Base-by-base conservation (phyloP, 331 rosid genomes). In the Rosa hybrid region DNA sequence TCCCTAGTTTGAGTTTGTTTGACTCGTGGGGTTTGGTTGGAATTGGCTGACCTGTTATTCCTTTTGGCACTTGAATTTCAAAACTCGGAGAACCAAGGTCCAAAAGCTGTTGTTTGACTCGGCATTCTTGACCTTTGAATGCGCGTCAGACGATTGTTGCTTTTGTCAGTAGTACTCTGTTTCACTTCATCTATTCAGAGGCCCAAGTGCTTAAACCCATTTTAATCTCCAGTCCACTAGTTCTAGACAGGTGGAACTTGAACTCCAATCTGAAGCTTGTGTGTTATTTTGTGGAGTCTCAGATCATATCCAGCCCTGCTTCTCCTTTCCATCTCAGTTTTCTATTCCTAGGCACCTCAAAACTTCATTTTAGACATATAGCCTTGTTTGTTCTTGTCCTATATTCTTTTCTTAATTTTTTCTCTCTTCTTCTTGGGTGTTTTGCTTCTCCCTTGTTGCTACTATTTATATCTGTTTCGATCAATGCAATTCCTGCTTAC, bases 21-120 rank as follows among this genome's bases (percentile, higher is more conserved):
- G 80, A 77, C 74, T 65, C 64, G 64, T 77, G 74, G 23, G 39
- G 41, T 77, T 77, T 65, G 48, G 39, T n/a, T 8, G 73, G 50
- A 49, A 34, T 10, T 11, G 48, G 49, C n/a, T 30, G 80, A 76
- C 49, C 13, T 60, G 57, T 76, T 20, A 25, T 63, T 63, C 72
- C 20, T 20, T 27, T 27, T 3, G 44, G 80, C 17, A 1, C 21
- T 74, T 54, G 21, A 38, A 74, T 12, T 56, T 30, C 12, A 56
- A 38, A 18, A 38, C 7, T 39, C 20, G 16, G 20, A 14, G 54
- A 12, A 44, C 48, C 23, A 14, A 42, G 48, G 71, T 77, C 64
- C 64, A 49, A 20, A 34, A 14, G 46, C 13, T 17, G 80, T 30
- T 63, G 49, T 54, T 76, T 27, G 80, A 63, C 80, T 30, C 21